Conservation (phyloP, 2,329 filamentous ascomycete genomes). For the Calonectria montana region DNA sequence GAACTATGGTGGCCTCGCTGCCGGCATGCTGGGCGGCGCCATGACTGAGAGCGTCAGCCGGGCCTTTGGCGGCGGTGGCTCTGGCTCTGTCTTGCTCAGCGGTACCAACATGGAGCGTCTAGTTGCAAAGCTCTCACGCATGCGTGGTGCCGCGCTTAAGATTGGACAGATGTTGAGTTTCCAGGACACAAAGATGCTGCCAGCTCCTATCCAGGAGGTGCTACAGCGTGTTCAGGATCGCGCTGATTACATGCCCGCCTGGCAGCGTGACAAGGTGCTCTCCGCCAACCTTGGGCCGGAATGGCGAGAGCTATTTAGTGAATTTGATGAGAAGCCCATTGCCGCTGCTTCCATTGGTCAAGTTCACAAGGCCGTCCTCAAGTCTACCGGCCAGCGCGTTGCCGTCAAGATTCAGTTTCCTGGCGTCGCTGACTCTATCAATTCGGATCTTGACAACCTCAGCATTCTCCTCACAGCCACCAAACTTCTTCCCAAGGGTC, state of each 20-base stretch:
- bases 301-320: slow-evolving; percentile 85
- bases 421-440: slow-evolving; percentile 94
- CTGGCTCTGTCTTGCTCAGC: slow-evolving; percentile 88
- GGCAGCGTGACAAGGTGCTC: slow-evolving; percentile 89
- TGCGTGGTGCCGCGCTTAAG: slow-evolving; percentile 97
- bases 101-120: slow-evolving; percentile 92
- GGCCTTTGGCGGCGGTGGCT: slow-evolving; percentile 73
- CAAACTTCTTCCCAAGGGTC: slow-evolving; percentile 86
- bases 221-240: slow-evolving; percentile 95
- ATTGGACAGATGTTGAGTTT: slow-evolving; percentile 98
- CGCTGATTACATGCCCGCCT: slow-evolving; percentile 97
- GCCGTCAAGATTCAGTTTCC: slow-evolving; percentile 99
- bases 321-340: slow-evolving; percentile 91
- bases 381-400: slow-evolving; percentile 78
- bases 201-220: slow-evolving; percentile 86
- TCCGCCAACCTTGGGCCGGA: slow-evolving; percentile 80
- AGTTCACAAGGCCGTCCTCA: slow-evolving; percentile 87
- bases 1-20: slow-evolving; percentile 94
- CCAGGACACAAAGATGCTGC: slow-evolving; percentile 96
- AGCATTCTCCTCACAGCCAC: slow-evolving; percentile 91
- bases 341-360: slow-evolving; percentile 98
- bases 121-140: slow-evolving; percentile 91
- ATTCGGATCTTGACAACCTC: slow-evolving; percentile 95
- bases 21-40: slow-evolving; percentile 94
- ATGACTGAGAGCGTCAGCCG: slow-evolving; percentile 87